Evolutionary conservation across 768 basidiomycete species (phyloP).

Genomic region (Pisolithus tinctorius): DNA sequence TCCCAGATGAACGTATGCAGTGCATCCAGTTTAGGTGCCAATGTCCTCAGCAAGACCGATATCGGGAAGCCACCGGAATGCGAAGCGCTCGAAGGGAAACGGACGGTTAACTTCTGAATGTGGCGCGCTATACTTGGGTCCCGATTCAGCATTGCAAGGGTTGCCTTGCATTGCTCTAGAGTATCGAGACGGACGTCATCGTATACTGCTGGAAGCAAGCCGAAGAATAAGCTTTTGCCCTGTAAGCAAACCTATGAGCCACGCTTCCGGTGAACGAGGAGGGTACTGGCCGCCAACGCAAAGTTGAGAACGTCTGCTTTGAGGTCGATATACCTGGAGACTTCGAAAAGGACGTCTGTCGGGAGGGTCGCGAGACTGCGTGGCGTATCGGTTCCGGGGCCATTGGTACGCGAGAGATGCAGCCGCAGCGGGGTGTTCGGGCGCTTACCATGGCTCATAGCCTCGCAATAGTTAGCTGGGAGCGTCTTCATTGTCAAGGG

Average conservation of each 20-base stretch:
- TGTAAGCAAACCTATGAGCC: conserved; percentile 17
- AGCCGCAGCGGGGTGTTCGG: too few species aligned
- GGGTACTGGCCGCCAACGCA: conserved; percentile 47
- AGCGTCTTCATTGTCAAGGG: too few species aligned
- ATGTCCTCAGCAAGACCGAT: conserved; percentile 45
- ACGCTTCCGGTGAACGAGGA: not conserved
- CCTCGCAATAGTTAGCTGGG: too few species aligned
- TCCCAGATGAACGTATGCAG: conserved; percentile 67
- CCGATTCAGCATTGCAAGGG: conserved; percentile 56
- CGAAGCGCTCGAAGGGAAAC: conserved; percentile 23
- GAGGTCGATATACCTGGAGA: conserved; percentile 47
- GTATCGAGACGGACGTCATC: conserved; percentile 47
- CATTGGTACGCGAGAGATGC: too few species aligned
- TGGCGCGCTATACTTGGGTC: conserved; percentile 59
- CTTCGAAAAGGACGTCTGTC: conserved; percentile 60
- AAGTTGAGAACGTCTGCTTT: conserved; percentile 53
- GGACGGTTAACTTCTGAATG: conserved; percentile 51
- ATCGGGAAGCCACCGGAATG: conserved; percentile 26
- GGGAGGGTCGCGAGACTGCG: conserved; percentile 29
- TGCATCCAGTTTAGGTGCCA: conserved; percentile 55
- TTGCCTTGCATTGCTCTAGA: conserved; percentile 52
- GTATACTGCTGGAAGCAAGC: conserved; percentile 55
- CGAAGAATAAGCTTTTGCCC: conserved; percentile 49
- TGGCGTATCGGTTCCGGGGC: not conserved
- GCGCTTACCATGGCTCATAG: too few species aligned